Evolutionary conservation across 2,329 filamentous ascomycete genomes (phyloP).

Genomic region (Stemphylium lycopersici): DNA sequence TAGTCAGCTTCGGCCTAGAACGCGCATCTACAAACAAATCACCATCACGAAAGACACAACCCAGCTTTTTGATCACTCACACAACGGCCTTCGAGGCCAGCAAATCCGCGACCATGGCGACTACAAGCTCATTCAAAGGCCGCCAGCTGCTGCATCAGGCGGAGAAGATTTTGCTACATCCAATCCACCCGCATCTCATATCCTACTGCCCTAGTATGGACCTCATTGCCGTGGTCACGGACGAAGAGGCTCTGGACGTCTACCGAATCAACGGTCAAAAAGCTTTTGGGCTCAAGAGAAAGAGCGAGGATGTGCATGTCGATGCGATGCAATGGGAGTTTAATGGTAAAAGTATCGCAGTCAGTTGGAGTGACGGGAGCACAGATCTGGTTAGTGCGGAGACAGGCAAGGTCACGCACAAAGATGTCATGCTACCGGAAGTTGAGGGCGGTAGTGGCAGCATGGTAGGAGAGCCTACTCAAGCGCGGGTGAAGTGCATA

Average conservation of each 20-base stretch:
- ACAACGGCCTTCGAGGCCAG: conserved; percentile 15
- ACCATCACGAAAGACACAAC: conserved; percentile 5
- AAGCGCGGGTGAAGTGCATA: conserved; percentile 51
- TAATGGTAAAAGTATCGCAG: conserved; percentile 73
- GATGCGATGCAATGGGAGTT: conserved; percentile 54
- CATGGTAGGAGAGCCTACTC: conserved; percentile 8
- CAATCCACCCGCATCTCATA: conserved; percentile 64
- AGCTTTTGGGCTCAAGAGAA: conserved; percentile 62
- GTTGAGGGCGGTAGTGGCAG: not conserved
- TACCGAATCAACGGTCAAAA: conserved; percentile 79
- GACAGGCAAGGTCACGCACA: conserved; percentile 80
- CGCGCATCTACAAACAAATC: conserved; percentile 27
- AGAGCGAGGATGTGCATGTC: conserved; percentile 43
- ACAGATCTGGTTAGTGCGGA: conserved; percentile 79
- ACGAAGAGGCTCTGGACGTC: conserved; percentile 72
- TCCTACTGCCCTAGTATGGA: conserved; percentile 86
- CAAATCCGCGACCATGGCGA: conserved; percentile 10
- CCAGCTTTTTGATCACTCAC: not conserved
- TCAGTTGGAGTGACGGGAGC: conserved; percentile 82
- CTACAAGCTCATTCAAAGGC: conserved; percentile 1
- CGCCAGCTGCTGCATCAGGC: conserved; percentile 46
- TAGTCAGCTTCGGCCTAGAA: conserved; percentile 24
- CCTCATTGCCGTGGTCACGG: conserved; percentile 75
- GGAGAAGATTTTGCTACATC: conserved; percentile 51
- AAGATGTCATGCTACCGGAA: conserved; percentile 46